A percentile compares a stretch with the other conserved stretches of the same genome.
Evolutionary conservation across 371 early-diverging fungal genomes (phyloP).

Genomic region (Mucor saturninus): DNA sequence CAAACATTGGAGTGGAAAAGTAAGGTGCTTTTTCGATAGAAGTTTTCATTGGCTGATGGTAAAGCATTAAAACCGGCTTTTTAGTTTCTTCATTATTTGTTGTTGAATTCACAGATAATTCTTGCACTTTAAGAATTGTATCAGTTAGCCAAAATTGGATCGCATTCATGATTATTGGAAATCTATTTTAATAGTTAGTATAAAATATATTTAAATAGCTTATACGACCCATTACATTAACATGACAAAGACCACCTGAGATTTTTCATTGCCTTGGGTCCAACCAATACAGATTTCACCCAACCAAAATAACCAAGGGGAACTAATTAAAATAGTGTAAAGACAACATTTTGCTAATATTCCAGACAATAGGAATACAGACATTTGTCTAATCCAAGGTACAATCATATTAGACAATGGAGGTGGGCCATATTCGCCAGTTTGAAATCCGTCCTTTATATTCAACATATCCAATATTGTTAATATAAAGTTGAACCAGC

Average conservation of each 20-base stretch:
- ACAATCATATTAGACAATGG: slow-evolving; percentile 19
- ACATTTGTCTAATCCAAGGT: slow-evolving; percentile 37
- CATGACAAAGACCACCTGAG: slow-evolving; percentile 53
- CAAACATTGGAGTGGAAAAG: slow-evolving; percentile 10
- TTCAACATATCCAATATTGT: slow-evolving; percentile 18
- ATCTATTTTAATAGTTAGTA: slow-evolving; percentile 19
- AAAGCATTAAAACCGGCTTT: not conserved
- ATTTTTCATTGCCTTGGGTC: slow-evolving; percentile 25
- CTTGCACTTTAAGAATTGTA: slow-evolving; percentile 56
- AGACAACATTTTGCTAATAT: slow-evolving; percentile 41
- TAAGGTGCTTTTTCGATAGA: not conserved
- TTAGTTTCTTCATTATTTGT: not conserved
- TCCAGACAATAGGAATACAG: slow-evolving; percentile 37
- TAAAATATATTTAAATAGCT: not conserved
- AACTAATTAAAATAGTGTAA: slow-evolving; percentile 33
- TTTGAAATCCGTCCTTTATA: slow-evolving; percentile 14
- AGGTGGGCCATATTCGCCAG: slow-evolving; percentile 35
- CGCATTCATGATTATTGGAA: slow-evolving; percentile 69
- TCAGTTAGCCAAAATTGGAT: slow-evolving; percentile 73
- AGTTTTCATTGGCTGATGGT: not conserved
- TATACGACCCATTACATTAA: slow-evolving; percentile 34
- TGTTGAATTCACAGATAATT: not conserved
- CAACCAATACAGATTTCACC: slow-evolving; percentile 40
- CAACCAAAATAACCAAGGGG: slow-evolving; percentile 35
- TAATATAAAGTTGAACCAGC: slow-evolving; percentile 35